A percentile compares a stretch with the other conserved stretches of the same genome.
phyloP scores from a whole-genome alignment of 1,139 yeast species.

The Wickerhamiella pararugosa region DNA sequence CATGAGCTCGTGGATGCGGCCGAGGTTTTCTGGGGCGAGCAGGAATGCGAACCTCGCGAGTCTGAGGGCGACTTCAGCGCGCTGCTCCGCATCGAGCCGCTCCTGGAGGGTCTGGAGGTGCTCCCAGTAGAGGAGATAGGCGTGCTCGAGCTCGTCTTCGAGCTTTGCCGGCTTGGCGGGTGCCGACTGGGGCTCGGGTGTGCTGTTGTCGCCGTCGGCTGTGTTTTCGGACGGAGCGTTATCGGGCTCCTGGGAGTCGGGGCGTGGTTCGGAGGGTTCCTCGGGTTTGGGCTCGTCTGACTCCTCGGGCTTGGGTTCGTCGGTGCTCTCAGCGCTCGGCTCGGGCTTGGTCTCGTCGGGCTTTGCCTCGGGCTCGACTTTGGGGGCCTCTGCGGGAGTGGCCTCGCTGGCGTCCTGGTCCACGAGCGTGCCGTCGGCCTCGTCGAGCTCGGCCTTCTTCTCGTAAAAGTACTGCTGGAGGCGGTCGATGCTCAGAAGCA shows the following conservation, averaged over 20 bases:
- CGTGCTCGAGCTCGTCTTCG: too few relatives aligned
- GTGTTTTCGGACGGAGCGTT: too few relatives aligned
- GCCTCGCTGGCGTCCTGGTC: not conserved
- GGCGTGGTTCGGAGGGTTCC: not conserved
- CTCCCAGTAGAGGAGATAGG: not conserved
- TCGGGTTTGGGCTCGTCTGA: not conserved
- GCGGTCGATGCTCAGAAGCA: slow-evolving; percentile 58
- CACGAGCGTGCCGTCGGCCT: not conserved
- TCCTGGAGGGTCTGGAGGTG: slow-evolving; percentile 7
- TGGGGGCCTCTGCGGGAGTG: not conserved
- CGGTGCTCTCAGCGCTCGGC: not conserved
- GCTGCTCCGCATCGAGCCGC: slow-evolving; percentile 7
- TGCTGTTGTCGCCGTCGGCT: too few relatives aligned
- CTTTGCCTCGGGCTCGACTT: not conserved
- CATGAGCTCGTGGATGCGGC: slow-evolving; percentile 8
- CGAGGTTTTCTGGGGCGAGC: slow-evolving; percentile 2
- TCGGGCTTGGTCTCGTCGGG: not conserved
- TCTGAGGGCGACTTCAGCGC: slow-evolving; percentile 10
- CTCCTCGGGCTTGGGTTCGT: not conserved
- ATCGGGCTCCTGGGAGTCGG: too few relatives aligned
- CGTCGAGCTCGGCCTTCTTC: not conserved
- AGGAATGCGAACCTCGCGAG: slow-evolving; percentile 8
- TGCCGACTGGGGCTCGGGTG: too few relatives aligned
- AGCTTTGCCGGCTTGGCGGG: too few relatives aligned
- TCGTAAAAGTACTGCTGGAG: slow-evolving; percentile 39